These are phyloP conservation scores for Hanseniaspora uvarum DNA, from an alignment of 1,139 yeast species.

Conservation along the genomic window DNA sequence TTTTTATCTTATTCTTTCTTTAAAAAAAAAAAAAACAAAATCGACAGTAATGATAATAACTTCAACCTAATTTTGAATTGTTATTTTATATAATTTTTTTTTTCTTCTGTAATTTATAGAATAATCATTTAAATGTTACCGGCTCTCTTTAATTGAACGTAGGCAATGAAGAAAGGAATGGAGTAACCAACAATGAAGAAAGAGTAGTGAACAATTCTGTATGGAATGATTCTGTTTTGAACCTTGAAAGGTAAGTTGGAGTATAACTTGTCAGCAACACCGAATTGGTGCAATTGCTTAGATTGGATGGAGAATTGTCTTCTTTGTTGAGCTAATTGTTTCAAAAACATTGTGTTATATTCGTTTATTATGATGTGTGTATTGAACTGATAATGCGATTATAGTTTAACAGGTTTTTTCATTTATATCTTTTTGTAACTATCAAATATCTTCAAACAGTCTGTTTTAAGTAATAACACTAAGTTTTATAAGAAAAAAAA, in stretches of 20 bases:
- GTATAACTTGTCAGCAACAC: conserved; percentile 61
- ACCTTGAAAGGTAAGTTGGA: conserved; percentile 89
- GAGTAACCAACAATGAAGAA: conserved; percentile 55
- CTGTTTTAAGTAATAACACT: background rate
- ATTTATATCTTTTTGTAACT: background rate
- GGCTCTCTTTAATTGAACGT: conserved; percentile 65
- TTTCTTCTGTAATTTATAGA: background rate
- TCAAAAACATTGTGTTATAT: conserved; percentile 30
- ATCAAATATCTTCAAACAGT: too few relatives aligned
- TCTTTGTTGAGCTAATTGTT: conserved; percentile 30
- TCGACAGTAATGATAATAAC: background rate
- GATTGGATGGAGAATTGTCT: conserved; percentile 32
- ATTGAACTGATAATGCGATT: background rate
- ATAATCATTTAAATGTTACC: conserved; percentile 42
- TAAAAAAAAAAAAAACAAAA: background rate
- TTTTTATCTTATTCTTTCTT: background rate
- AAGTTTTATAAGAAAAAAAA: too few relatives aligned
- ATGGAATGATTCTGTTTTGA: conserved; percentile 84
- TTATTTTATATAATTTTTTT: background rate
- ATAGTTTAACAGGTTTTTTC: background rate
- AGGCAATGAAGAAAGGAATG: conserved; percentile 59
- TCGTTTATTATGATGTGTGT: background rate
- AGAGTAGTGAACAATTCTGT: conserved; percentile 68
- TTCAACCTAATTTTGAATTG: background rate
- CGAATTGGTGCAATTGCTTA: conserved; percentile 20